Percentiles rank a stretch among this genome's conserved stretches.
Conservation (phyloP, 2,329 filamentous ascomycete species). For the Paraphaeosphaeria minitans region DNA sequence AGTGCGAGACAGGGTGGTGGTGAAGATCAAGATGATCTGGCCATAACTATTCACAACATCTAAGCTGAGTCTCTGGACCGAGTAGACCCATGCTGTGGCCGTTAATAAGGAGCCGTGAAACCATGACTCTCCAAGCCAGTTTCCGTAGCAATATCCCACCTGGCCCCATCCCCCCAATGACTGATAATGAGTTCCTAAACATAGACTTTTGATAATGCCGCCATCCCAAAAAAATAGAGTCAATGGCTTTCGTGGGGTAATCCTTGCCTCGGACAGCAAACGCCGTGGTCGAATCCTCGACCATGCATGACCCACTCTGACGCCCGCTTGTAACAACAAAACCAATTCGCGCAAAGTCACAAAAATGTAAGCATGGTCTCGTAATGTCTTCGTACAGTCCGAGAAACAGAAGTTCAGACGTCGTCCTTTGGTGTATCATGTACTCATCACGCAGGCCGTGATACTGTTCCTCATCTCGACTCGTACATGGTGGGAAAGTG, state of each 20-base stretch:
- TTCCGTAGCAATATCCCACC: not conserved
- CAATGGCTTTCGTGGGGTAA: constrained; percentile 11
- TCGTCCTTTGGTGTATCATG: not conserved
- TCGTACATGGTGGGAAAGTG: constrained; percentile 82
- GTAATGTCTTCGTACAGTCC: constrained; percentile 2
- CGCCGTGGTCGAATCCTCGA: constrained; percentile 30
- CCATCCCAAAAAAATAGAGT: constrained; percentile 20
- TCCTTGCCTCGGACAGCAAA: constrained; percentile 21
- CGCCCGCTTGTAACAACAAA: constrained; percentile 42
- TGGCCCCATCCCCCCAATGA: not conserved
- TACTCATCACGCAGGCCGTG: not conserved
- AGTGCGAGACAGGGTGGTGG: not conserved
- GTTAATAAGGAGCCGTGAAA: constrained; percentile 10
- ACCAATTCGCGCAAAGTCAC: constrained; percentile 11
- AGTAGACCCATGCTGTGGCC: constrained; percentile 3
- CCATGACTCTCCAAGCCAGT: constrained; percentile 8
- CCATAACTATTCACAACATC: constrained; percentile 16
- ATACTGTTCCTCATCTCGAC: constrained; percentile 39
- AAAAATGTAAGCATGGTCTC: constrained; percentile 6
- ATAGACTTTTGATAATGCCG: constrained; percentile 36
- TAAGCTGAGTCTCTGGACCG: constrained; percentile 7
- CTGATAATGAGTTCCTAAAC: constrained; percentile 11
- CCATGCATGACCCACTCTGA: constrained; percentile 19
- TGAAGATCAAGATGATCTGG: not conserved
- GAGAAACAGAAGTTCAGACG: not conserved